Evolutionary conservation across 495 filamentous ascomycete genomes (phyloP).

Genomic region (Neurospora sp.): DNA sequence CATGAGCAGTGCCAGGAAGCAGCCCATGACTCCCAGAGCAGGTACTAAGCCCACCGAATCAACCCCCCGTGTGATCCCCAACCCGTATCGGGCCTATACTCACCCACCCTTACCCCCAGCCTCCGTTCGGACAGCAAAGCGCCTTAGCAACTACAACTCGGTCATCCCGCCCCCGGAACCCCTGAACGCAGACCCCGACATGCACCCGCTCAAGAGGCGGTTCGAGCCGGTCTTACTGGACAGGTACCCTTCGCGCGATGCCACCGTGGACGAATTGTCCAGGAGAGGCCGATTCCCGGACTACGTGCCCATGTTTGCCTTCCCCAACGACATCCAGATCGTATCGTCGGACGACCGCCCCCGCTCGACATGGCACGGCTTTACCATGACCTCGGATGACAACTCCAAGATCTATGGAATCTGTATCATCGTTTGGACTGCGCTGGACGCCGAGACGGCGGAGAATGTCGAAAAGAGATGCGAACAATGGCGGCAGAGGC

Average conservation of each 20-base stretch:
- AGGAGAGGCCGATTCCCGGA: constrained; percentile 85
- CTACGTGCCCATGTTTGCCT: constrained; percentile 98
- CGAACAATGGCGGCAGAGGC: constrained; percentile 85
- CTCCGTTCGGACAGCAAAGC: constrained; percentile 78
- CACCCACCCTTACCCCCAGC: constrained; percentile 39
- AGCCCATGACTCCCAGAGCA: constrained; percentile 63
- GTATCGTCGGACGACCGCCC: constrained; percentile 92
- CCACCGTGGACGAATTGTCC: constrained; percentile 65
- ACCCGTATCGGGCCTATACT: constrained; percentile 8
- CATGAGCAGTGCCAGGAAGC: constrained; percentile 89
- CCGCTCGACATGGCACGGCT: constrained; percentile 93
- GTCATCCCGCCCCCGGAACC: constrained; percentile 92
- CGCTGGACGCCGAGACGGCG: constrained; percentile 68
- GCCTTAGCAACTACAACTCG: constrained; percentile 95
- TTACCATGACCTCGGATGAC: constrained; percentile 92
- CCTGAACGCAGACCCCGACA: constrained; percentile 76
- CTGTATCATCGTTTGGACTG: constrained; percentile 86
- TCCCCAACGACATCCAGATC: constrained; percentile 94
- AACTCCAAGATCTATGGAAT: constrained; percentile 87
- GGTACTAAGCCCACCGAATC: constrained; percentile 41
- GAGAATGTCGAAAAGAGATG: constrained; percentile 85
- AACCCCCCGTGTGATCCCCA: constrained; percentile 9
- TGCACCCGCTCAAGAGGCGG: constrained; percentile 87
- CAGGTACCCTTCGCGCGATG: constrained; percentile 76
- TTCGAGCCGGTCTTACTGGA: constrained; percentile 94